Evolutionary conservation across 257 asterid species (phyloP), one percentile per base, ranked within the genome.

Genomic region (Agastache rugosa): DNA sequence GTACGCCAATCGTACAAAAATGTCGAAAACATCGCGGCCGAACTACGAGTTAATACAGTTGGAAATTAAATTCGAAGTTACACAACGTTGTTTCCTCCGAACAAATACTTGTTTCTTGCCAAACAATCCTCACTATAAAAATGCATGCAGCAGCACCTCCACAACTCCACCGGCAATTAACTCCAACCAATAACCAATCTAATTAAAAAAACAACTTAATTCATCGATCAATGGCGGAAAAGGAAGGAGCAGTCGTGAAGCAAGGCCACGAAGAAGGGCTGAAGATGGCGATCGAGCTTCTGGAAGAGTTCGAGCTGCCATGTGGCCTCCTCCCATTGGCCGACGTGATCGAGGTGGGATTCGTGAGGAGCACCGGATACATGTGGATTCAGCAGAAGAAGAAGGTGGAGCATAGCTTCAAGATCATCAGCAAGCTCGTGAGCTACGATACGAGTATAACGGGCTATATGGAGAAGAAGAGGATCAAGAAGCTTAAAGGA

Each of bases 401-500:
- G 55, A 89, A 87, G 63, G 78, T 89, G 1, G 95, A 87, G 71
- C 97, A 89, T 60, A 75, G 35, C 19, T 91, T 86, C 90, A 88
- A 86, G 81, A 69, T 84, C 71, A 85, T 91, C 12, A 80, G 83
- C 85, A 88, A 88, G 78, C 85, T 68, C 6, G 97, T 84, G 75
- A 84, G 93, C 61, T 89, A 88, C 35, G 90, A 80, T 19, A 50
- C 82, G 0, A 86, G 75, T 2, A 84, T 91, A 31, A 83, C 77
- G 0, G 95, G 90, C 0, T 83, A 51, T 5, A 20, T 91, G 19
- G 89, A 80, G 72, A 91, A 85, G 81, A 85, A 83, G 79, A 74
- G 75, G 79, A 91, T 91, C 84, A 89, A 86, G 88, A 89, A 89
- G 73, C 89, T 91, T 39, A 83, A 87, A 77, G 96, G 95, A 37